Evolutionary conservation across 768 basidiomycete genomes (phyloP).

Genomic region (Scleroderma bovista): DNA sequence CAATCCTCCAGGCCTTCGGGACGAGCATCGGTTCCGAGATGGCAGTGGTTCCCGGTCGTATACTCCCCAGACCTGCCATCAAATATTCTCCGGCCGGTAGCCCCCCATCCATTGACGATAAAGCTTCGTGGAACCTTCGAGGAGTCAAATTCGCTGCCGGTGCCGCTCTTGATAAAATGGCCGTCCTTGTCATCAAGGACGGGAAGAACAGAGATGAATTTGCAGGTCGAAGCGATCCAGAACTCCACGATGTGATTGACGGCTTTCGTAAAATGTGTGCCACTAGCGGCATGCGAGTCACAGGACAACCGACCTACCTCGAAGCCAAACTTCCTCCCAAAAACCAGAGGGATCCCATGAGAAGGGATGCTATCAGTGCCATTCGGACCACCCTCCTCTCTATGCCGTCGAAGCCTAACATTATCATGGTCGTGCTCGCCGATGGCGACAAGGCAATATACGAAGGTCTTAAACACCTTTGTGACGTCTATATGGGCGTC

Average conservation of each 20-base stretch:
- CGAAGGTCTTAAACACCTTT: conserved; percentile 47
- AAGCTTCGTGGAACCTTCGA: conserved; percentile 49
- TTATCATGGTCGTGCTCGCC: conserved; percentile 45
- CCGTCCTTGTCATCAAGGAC: conserved; percentile 64
- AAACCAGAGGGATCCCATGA: conserved; percentile 46
- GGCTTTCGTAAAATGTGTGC: conserved; percentile 62
- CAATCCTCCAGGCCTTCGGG: conserved; percentile 39
- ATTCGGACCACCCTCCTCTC: conserved; percentile 41
- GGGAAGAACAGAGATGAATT: conserved; percentile 57
- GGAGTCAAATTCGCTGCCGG: conserved; percentile 57
- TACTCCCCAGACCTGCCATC: conserved; percentile 40
- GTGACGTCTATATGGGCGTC: conserved; percentile 44
- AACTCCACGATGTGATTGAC: conserved; percentile 38
- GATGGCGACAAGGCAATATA: conserved; percentile 45
- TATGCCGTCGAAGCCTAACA: conserved; percentile 34
- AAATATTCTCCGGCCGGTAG: conserved; percentile 32
- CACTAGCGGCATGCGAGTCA: conserved; percentile 55
- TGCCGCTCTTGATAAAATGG: conserved; percentile 55
- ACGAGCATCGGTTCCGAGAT: conserved; percentile 42
- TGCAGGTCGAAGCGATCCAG: conserved; percentile 43
- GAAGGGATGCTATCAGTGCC: conserved; percentile 40
- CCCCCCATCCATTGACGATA: conserved; percentile 33
- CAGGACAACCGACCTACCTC: conserved; percentile 24
- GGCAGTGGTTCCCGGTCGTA: conserved; percentile 52
- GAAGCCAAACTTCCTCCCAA: conserved; percentile 46